Evolutionary conservation across 176 grass and related monocot genomes (phyloP).

Genomic region (Echinochloa phyllopogon): DNA sequence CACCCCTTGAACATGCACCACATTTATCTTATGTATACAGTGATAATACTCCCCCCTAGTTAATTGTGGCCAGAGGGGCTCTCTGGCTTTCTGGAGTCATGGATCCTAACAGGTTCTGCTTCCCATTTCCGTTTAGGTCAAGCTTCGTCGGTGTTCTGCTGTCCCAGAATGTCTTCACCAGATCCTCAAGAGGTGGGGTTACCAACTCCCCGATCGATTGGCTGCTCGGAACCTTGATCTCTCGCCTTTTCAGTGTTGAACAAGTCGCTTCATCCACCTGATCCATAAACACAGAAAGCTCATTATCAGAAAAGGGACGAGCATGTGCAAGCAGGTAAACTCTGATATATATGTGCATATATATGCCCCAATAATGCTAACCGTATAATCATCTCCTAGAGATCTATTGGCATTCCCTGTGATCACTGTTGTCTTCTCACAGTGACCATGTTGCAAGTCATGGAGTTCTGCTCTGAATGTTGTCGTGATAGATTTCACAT

Average conservation of each 20-base stretch:
- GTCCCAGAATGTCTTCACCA: slow-evolving; percentile 69
- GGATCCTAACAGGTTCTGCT: slow-evolving; percentile 35
- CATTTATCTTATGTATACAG: not conserved
- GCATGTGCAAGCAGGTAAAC: not conserved
- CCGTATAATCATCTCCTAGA: slow-evolving; percentile 67
- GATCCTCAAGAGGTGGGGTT: slow-evolving; percentile 59
- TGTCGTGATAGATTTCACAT: slow-evolving; percentile 41
- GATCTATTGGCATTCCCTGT: slow-evolving; percentile 52
- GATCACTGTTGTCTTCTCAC: slow-evolving; percentile 53
- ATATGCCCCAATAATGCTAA: slow-evolving; percentile 22
- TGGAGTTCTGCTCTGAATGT: slow-evolving; percentile 48
- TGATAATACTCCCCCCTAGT: slow-evolving; percentile 37
- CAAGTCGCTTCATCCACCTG: slow-evolving; percentile 79
- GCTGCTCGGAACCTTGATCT: slow-evolving; percentile 55
- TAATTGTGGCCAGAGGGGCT: slow-evolving; percentile 68
- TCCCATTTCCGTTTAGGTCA: slow-evolving; percentile 44
- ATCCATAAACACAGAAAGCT: not conserved
- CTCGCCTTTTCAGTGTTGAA: slow-evolving; percentile 58
- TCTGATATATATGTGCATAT: not conserved
- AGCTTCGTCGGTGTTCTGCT: slow-evolving; percentile 46
- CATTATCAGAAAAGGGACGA: not conserved
- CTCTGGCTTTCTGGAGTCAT: slow-evolving; percentile 49
- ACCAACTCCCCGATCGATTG: slow-evolving; percentile 63
- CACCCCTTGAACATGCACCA: slow-evolving; percentile 27
- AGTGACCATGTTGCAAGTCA: slow-evolving; percentile 56